Percentiles rank a stretch among this genome's conserved stretches.
Evolutionary conservation across 768 basidiomycete genomes (phyloP).

Genomic region (Boletus vermiculosoides): DNA sequence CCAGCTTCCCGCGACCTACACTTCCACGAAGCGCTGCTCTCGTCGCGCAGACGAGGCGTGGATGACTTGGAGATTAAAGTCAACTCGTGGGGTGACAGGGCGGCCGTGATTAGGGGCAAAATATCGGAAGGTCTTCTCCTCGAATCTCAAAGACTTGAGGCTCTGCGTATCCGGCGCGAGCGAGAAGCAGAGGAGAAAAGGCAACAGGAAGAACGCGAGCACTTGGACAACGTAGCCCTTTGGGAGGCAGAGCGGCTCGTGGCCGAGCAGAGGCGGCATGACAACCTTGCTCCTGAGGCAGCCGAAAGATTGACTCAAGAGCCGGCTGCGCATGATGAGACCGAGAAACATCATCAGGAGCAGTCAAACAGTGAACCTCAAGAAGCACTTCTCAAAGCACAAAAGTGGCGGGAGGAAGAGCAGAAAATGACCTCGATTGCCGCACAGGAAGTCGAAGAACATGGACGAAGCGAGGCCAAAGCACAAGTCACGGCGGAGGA

Average conservation of each 20-base stretch:
- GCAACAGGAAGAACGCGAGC: constrained; percentile 16
- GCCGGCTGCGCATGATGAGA: constrained; percentile 18
- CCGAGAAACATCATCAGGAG: constrained; percentile 25
- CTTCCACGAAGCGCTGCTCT: constrained; percentile 48
- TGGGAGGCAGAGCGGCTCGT: constrained; percentile 33
- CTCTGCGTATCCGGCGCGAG: constrained; percentile 31
- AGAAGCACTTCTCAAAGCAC: background rate
- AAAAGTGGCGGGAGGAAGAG: background rate
- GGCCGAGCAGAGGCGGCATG: constrained; percentile 29
- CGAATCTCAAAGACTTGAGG: constrained; percentile 44
- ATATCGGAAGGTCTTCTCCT: constrained; percentile 41
- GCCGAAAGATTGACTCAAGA: constrained; percentile 13
- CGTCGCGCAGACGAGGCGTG: constrained; percentile 47
- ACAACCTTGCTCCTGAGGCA: constrained; percentile 15
- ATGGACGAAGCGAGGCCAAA: background rate
- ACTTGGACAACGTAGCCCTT: constrained; percentile 37
- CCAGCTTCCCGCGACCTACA: constrained; percentile 43
- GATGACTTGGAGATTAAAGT: constrained; percentile 52
- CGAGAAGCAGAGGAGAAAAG: constrained; percentile 27
- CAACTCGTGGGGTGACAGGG: constrained; percentile 46
- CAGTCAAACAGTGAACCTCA: constrained; percentile 12
- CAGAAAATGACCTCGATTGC: background rate
- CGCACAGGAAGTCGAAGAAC: constrained; percentile 2
- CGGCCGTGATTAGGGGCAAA: constrained; percentile 31
- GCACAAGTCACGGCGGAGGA: background rate